These are phyloP conservation scores for Petrea volubilis DNA, from an alignment of 257 asterid species.

Conservation along the genomic window DNA sequence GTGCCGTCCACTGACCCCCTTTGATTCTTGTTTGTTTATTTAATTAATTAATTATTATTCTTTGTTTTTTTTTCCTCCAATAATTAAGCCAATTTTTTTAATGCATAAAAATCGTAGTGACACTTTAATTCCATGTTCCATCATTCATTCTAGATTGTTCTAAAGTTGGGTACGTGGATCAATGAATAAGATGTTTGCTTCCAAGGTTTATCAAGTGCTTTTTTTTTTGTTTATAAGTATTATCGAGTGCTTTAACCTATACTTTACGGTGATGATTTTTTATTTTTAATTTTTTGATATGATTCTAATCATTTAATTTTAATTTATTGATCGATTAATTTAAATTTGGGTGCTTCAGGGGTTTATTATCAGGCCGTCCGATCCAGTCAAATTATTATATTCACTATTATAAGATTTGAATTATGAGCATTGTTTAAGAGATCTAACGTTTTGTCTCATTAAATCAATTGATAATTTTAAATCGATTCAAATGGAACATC, in stretches of 20 bases:
- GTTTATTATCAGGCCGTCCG: no score
- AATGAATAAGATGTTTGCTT: not conserved
- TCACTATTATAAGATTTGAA: no score
- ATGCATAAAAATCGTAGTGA: not conserved
- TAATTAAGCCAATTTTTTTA: not conserved
- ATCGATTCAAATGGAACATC: no score
- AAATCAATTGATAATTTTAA: no score
- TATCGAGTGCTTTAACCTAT: not conserved
- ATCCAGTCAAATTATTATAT: no score
- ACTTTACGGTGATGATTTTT: not conserved
- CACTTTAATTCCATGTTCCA: constrained; percentile 25
- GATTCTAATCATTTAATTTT: no score
- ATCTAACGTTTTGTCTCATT: no score
- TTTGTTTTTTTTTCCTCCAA: not conserved
- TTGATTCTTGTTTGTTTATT: not conserved
- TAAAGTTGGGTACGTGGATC: constrained; percentile 1
- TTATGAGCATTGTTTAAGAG: no score
- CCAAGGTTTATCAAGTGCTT: not conserved
- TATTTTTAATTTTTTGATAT: no score
- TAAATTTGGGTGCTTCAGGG: no score
- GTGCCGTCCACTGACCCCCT: constrained; percentile 21
- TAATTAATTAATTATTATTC: not conserved
- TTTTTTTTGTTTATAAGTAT: no score
- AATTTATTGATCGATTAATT: no score
- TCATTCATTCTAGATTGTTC: constrained; percentile 36